A percentile compares a stretch with the other conserved stretches of the same genome.
These are phyloP conservation scores for Monosporascus sp. DNA, from an alignment of 2,329 filamentous ascomycete species.

Conservation along the genomic window DNA sequence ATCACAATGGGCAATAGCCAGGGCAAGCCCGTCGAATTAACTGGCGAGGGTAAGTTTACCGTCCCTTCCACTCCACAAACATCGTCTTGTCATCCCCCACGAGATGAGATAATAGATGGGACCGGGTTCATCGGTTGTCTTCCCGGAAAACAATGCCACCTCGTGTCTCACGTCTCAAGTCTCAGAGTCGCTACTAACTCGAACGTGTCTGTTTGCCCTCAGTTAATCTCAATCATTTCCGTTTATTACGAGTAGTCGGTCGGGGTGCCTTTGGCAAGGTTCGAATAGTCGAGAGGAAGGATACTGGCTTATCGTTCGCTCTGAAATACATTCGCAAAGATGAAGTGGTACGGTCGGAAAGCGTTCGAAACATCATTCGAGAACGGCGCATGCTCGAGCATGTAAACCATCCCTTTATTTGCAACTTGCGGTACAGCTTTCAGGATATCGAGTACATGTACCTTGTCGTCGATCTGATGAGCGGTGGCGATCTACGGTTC, in stretches of 20 bases:
- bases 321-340: constrained; percentile 98
- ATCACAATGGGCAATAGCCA: constrained; percentile 83
- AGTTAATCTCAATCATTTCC: constrained; percentile 98
- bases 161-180: not conserved
- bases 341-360: constrained; percentile 97
- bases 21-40: constrained; percentile 87
- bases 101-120: not conserved
- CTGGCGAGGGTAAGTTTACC: constrained; percentile 74
- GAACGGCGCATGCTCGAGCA: constrained; percentile 98
- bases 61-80: constrained; percentile 10
- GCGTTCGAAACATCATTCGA: constrained; percentile 95
- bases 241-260: constrained; percentile 88
- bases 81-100: not conserved
- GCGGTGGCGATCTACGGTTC: constrained; percentile 90
- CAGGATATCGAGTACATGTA: constrained; percentile 99
- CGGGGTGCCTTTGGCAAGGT: constrained; percentile 99
- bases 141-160: not conserved
- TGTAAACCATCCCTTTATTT: constrained; percentile 95
- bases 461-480: constrained; percentile 97
- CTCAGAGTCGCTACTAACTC: constrained; percentile 10
- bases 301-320: constrained; percentile 88
- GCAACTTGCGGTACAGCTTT: constrained; percentile 97
- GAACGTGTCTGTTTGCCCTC: constrained; percentile 15
- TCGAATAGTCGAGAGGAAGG: constrained; percentile 95
- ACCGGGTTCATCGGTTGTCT: not conserved